These are phyloP conservation scores for Trichopus zeylanicus DNA, from an alignment of 116 monocot species.

Conservation along the genomic window DNA sequence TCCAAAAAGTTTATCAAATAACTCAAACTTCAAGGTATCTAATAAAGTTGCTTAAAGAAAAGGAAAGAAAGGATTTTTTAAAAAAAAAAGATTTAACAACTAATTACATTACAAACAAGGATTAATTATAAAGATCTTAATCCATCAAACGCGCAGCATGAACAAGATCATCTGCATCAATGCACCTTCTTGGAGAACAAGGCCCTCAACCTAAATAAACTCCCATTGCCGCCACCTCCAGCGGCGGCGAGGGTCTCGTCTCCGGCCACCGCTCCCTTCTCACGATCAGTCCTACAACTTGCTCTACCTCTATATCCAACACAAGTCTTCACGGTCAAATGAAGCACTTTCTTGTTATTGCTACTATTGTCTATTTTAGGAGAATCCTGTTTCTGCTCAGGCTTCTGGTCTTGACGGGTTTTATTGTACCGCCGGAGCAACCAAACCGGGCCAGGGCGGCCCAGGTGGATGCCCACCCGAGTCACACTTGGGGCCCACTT, in stretches of 20 bases:
- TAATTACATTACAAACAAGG: too few relatives aligned
- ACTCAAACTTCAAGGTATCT: too few relatives aligned
- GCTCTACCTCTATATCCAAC: slow-evolving; percentile 14
- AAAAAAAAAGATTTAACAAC: too few relatives aligned
- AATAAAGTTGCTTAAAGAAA: too few relatives aligned
- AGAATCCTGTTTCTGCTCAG: too few relatives aligned
- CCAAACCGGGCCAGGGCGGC: slow-evolving; percentile 29
- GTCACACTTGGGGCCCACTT: too few relatives aligned
- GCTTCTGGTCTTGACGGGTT: too few relatives aligned
- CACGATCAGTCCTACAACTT: slow-evolving; percentile 7
- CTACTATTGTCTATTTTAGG: background rate
- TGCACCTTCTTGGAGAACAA: slow-evolving; percentile 43
- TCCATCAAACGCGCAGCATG: background rate
- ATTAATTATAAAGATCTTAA: background rate
- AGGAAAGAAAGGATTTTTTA: too few relatives aligned
- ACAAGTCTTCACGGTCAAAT: slow-evolving; percentile 32
- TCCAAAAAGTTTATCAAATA: too few relatives aligned
- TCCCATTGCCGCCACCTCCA: background rate
- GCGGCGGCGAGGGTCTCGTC: background rate
- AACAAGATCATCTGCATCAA: slow-evolving; percentile 9
- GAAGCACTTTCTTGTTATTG: slow-evolving; percentile 6
- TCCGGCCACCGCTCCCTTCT: background rate
- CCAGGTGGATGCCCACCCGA: slow-evolving; percentile 16
- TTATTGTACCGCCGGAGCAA: slow-evolving; percentile 20
- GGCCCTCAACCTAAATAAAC: slow-evolving; percentile 23